Conservation (phyloP, 1,284 basidiomycete genomes). For the Sanguinoderma infundibulare region DNA sequence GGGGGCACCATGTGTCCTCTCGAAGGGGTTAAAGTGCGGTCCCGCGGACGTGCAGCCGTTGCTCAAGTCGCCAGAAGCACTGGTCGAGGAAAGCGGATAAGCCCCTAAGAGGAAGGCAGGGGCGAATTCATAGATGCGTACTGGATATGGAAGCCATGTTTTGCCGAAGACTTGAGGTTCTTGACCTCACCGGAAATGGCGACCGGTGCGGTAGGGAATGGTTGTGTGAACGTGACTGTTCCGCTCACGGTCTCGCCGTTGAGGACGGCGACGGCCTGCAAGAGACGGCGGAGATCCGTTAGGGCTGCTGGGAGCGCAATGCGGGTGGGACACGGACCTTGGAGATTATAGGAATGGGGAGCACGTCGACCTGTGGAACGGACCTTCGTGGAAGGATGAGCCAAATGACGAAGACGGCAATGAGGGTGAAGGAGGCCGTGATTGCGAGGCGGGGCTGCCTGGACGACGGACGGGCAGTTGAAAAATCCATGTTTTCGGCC, state of each 20-base stretch:
- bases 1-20: slow-evolving; percentile 69
- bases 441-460: slow-evolving; percentile 26
- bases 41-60: slow-evolving; percentile 75
- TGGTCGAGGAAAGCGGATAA: slow-evolving; percentile 30
- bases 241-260: slow-evolving; percentile 66
- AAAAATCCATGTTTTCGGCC: background rate
- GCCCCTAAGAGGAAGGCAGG: background rate
- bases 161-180: slow-evolving; percentile 60
- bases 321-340: slow-evolving; percentile 9
- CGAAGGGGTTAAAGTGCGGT: slow-evolving; percentile 78
- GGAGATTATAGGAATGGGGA: slow-evolving; percentile 18
- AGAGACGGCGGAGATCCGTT: background rate
- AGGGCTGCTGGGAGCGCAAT: no score
- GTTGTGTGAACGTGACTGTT: slow-evolving; percentile 69
- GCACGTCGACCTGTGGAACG: slow-evolving; percentile 4
- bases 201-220: slow-evolving; percentile 54
- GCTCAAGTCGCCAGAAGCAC: slow-evolving; percentile 70
- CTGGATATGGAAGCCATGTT: slow-evolving; percentile 83
- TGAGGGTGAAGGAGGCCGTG: slow-evolving; percentile 23
- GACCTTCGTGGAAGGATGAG: slow-evolving; percentile 19
- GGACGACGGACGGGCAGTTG: background rate
- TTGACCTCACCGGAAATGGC: slow-evolving; percentile 66
- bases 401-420: slow-evolving; percentile 26
- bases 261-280: slow-evolving; percentile 70
- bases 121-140: slow-evolving; percentile 40